Evolutionary conservation across 768 basidiomycete species (phyloP).

Genomic region (Podaxis carcinomalis): DNA sequence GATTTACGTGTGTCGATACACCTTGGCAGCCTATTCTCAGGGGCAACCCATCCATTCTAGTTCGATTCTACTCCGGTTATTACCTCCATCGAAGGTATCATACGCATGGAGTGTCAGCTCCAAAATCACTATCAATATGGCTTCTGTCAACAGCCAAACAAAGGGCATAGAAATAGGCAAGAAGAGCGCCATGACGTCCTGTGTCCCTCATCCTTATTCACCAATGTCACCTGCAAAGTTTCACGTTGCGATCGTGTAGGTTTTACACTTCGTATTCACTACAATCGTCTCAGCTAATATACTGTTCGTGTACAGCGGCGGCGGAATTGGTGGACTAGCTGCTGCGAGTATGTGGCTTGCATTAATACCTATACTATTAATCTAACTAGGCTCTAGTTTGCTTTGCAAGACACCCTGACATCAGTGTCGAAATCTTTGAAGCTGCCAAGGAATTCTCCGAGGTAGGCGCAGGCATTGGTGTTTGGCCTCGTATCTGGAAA

Average conservation of each 20-base stretch:
- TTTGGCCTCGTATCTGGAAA: constrained; percentile 39
- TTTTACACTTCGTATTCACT: not conserved
- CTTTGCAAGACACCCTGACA: constrained; percentile 26
- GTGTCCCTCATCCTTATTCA: no score
- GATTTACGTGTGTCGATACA: no score
- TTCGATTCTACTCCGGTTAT: not conserved
- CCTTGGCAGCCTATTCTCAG: no score
- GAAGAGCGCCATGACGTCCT: not conserved
- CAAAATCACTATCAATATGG: not conserved
- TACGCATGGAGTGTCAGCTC: not conserved
- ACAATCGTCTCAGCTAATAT: not conserved
- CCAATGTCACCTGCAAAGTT: constrained; percentile 11
- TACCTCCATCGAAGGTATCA: not conserved
- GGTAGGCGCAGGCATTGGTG: constrained; percentile 42
- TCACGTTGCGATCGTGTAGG: constrained; percentile 17
- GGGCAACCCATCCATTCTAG: no score
- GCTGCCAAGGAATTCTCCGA: constrained; percentile 35
- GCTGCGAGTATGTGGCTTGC: constrained; percentile 19
- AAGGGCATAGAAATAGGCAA: not conserved
- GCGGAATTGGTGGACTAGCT: constrained; percentile 29
- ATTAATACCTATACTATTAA: constrained; percentile 1
- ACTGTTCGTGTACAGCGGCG: constrained; percentile 20
- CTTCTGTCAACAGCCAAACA: not conserved
- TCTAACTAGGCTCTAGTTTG: constrained; percentile 10
- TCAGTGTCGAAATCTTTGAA: constrained; percentile 42